Evolutionary conservation across 371 early-diverging fungal species (phyloP).

Genomic region (Mucor plumbeus): DNA sequence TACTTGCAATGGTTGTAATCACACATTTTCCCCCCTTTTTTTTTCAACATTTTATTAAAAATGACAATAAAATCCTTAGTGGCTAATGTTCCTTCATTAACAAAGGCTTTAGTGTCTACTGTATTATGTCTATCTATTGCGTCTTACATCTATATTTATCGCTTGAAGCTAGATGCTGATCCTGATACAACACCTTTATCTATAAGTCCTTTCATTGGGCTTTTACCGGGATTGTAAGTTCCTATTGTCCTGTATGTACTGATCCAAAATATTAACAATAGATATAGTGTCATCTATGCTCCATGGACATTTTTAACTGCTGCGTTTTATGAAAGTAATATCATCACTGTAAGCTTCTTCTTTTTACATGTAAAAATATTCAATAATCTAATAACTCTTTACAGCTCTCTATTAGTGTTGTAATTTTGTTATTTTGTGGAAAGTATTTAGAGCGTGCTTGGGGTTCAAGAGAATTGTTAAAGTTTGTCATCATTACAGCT

Average conservation of each 20-base stretch:
- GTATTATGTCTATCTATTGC: conserved; percentile 35
- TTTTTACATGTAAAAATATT: neutral
- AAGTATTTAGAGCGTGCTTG: conserved; percentile 81
- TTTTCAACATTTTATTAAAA: neutral
- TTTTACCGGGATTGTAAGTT: conserved; percentile 55
- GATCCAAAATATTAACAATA: neutral
- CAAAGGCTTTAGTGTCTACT: conserved; percentile 43
- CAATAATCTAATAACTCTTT: neutral
- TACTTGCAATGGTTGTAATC: neutral
- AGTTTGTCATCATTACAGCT: conserved; percentile 62
- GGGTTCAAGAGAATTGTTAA: conserved; percentile 76
- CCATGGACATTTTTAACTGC: conserved; percentile 57
- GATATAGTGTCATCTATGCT: conserved; percentile 35
- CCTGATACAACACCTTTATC: conserved; percentile 21
- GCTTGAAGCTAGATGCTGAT: conserved; percentile 27
- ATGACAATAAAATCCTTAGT: conserved; percentile 18
- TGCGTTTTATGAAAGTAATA: conserved; percentile 47
- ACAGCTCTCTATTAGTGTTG: conserved; percentile 55
- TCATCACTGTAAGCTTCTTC: conserved; percentile 37
- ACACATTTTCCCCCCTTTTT: neutral
- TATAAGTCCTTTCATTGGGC: conserved; percentile 47
- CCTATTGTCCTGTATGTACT: neutral
- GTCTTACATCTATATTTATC: conserved; percentile 40
- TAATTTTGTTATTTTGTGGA: conserved; percentile 62
- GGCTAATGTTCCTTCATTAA: conserved; percentile 49